A percentile compares a stretch with the other conserved stretches of the same genome.
phyloP scores from a whole-genome alignment of 2,329 filamentous ascomycete species.

The Geosmithia putterillii region DNA sequence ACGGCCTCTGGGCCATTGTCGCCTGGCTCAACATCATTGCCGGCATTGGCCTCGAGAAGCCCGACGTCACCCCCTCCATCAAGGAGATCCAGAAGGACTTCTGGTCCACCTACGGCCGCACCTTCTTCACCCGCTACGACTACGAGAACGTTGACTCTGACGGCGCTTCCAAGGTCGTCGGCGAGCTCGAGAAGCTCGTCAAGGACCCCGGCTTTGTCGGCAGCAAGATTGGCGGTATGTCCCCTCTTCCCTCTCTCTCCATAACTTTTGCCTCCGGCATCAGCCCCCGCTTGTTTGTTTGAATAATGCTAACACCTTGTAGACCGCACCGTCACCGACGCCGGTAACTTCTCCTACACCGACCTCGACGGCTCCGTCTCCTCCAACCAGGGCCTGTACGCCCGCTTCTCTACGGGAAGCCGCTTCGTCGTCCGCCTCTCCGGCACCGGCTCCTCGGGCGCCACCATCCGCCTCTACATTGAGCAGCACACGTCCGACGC shows the following conservation, averaged over 20 bases:
- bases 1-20: constrained; percentile 92
- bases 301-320: neutral
- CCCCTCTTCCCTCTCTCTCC: constrained; percentile 2
- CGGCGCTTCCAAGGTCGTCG: constrained; percentile 81
- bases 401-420: constrained; percentile 88
- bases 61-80: constrained; percentile 76
- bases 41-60: constrained; percentile 72
- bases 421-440: constrained; percentile 91
- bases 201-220: constrained; percentile 65
- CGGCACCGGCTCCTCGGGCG: constrained; percentile 87
- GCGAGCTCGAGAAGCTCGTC: constrained; percentile 67
- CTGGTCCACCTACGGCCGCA: constrained; percentile 91
- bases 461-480: constrained; percentile 92
- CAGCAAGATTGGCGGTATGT: constrained; percentile 60
- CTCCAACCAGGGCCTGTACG: constrained; percentile 91
- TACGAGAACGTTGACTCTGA: constrained; percentile 92
- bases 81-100: constrained; percentile 94
- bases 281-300: neutral
- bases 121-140: constrained; percentile 98
- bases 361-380: constrained; percentile 95
- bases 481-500: constrained; percentile 86
- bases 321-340: constrained; percentile 73
- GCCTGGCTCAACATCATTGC: constrained; percentile 99
- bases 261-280: neutral
- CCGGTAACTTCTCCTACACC: constrained; percentile 95